Conservation (phyloP, 768 basidiomycete genomes). For the Mycena leptocephala region DNA sequence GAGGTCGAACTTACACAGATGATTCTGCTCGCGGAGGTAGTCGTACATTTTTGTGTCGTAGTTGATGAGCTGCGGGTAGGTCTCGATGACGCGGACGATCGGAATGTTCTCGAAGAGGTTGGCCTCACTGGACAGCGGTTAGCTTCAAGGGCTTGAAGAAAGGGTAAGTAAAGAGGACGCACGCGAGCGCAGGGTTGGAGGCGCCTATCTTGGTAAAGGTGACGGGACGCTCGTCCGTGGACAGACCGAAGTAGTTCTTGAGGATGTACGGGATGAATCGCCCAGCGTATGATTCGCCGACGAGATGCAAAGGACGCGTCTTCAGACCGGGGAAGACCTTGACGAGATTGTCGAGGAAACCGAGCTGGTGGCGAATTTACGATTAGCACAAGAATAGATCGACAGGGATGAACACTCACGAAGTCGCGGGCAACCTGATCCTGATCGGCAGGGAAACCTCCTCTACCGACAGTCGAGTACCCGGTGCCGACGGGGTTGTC, state of each 20-base stretch:
- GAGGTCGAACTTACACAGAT: constrained; percentile 76
- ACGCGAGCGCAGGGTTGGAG: constrained; percentile 26
- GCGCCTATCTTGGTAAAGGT: constrained; percentile 16
- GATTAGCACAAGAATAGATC: constrained; percentile 48
- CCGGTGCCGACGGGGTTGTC: constrained; percentile 59
- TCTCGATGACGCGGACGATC: constrained; percentile 60
- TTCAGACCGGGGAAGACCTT: constrained; percentile 38
- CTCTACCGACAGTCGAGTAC: constrained; percentile 13
- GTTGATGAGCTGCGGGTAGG: constrained; percentile 82
- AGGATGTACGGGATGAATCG: constrained; percentile 67
- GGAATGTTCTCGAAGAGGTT: constrained; percentile 23
- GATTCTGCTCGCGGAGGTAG: constrained; percentile 77
- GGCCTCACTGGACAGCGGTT: not conserved
- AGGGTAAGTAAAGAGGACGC: not conserved
- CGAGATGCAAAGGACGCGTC: constrained; percentile 8
- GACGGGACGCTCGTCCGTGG: constrained; percentile 36
- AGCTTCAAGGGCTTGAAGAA: not conserved
- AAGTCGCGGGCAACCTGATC: constrained; percentile 40
- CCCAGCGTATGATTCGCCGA: constrained; percentile 19
- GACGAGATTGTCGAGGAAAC: constrained; percentile 62
- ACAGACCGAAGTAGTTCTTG: constrained; percentile 59
- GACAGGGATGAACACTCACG: constrained; percentile 54
- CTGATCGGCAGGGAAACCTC: constrained; percentile 52
- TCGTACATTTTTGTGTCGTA: constrained; percentile 77
- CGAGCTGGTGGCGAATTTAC: constrained; percentile 59